Evolutionary conservation across 2,329 filamentous ascomycete genomes (phyloP).

Genomic region (Aspergillus ruber): DNA sequence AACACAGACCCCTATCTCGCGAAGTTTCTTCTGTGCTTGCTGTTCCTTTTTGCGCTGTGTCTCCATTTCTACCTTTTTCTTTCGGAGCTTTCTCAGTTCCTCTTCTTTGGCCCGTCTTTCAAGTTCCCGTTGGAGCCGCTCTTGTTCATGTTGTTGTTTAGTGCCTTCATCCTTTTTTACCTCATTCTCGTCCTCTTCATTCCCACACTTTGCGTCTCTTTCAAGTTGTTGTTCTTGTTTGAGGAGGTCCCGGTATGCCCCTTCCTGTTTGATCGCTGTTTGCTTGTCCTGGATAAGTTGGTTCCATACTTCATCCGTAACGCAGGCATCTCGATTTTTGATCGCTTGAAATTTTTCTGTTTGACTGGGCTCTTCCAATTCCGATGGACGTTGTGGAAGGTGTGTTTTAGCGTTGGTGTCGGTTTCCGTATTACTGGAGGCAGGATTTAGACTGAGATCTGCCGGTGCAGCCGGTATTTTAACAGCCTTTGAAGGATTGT

Average conservation of each 20-base stretch:
- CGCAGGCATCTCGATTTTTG: conserved; percentile 14
- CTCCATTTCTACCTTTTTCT: conserved; percentile 31
- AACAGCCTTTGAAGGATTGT: not conserved
- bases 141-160: conserved; percentile 27
- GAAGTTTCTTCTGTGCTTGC: conserved; percentile 44
- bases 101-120: conserved; percentile 23
- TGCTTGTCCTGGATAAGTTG: conserved; percentile 14
- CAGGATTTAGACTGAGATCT: not conserved
- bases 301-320: conserved; percentile 19
- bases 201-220: not conserved
- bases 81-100: conserved; percentile 34
- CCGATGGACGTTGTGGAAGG: not conserved
- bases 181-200: conserved; percentile 3
- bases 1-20: conserved; percentile 50
- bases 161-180: conserved; percentile 7
- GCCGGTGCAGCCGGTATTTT: not conserved
- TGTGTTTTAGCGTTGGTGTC: not conserved
- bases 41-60: conserved; percentile 33
- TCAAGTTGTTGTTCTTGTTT: not conserved
- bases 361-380: not conserved
- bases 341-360: not conserved
- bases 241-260: not conserved
- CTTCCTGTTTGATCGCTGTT: not conserved
- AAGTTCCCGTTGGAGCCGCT: conserved; percentile 12
- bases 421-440: not conserved